Evolutionary conservation across 176 grass and related monocot species (phyloP).

Genomic region (Musa schizocarpa): DNA sequence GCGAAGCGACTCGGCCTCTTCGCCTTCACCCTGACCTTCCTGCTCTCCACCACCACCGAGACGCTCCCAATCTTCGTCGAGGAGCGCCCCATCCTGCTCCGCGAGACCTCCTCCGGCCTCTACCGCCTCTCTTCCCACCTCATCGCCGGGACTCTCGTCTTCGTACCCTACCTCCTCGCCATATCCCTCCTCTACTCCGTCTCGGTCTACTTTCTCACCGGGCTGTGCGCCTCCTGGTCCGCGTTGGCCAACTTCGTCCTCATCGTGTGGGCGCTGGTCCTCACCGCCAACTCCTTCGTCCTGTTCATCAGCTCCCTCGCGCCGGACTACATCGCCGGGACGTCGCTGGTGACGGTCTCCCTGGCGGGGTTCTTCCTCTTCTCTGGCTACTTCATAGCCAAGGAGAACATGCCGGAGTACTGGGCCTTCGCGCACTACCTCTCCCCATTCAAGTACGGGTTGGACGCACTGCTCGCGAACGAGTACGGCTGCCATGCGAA

Average conservation of each 20-base stretch:
- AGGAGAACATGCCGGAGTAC: constrained; percentile 78
- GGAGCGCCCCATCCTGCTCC: constrained; percentile 77
- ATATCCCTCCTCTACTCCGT: constrained; percentile 69
- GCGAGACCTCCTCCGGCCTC: constrained; percentile 64
- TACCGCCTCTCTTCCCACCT: constrained; percentile 85
- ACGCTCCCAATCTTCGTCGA: constrained; percentile 79
- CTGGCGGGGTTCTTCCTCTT: constrained; percentile 93
- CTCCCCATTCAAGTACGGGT: constrained; percentile 86
- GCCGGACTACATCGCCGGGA: constrained; percentile 91
- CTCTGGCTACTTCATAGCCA: constrained; percentile 87
- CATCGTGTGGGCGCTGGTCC: constrained; percentile 73
- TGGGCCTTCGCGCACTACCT: constrained; percentile 94
- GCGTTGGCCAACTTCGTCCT: constrained; percentile 68
- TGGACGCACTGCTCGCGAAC: constrained; percentile 84
- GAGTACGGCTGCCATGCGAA: constrained; percentile 60
- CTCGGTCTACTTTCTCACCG: constrained; percentile 77
- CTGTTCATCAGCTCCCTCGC: constrained; percentile 74
- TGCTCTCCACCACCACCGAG: constrained; percentile 81
- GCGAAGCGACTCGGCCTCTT: constrained; percentile 85
- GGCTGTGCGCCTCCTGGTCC: constrained; percentile 49
- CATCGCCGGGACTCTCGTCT: constrained; percentile 56
- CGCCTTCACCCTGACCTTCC: constrained; percentile 94
- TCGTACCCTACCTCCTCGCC: constrained; percentile 78
- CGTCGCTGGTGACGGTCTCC: constrained; percentile 62
- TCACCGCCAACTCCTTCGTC: constrained; percentile 81